phyloP scores from a whole-genome alignment of 2,329 filamentous ascomycete species.

The Aspergillus ochraceus region DNA sequence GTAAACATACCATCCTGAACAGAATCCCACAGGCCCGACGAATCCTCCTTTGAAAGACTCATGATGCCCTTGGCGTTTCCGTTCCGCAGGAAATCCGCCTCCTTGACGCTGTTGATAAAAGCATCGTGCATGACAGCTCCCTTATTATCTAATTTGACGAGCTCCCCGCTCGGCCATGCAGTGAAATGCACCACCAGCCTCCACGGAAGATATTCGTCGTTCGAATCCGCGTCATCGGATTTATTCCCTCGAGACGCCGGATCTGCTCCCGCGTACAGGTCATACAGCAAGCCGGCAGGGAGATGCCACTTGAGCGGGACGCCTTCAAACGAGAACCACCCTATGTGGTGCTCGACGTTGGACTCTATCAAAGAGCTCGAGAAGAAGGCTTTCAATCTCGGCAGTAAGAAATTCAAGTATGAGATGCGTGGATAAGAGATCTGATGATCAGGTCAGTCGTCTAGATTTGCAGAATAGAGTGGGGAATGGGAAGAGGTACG shows the following conservation, averaged over 20 bases:
- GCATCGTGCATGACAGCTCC: constrained; percentile 62
- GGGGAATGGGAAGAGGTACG: constrained; percentile 36
- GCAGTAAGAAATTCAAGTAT: constrained; percentile 67
- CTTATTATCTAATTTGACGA: constrained; percentile 57
- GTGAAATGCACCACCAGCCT: constrained; percentile 62
- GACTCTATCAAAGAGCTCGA: constrained; percentile 58
- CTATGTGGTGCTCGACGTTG: constrained; percentile 50
- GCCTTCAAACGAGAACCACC: constrained; percentile 67
- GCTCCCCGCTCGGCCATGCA: constrained; percentile 58
- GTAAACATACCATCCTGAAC: constrained; percentile 65
- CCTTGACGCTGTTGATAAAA: constrained; percentile 70
- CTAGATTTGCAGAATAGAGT: background rate
- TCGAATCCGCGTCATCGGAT: constrained; percentile 20
- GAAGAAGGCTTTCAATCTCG: constrained; percentile 65
- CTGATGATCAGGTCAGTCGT: constrained; percentile 31
- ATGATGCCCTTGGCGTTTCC: constrained; percentile 88
- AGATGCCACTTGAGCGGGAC: constrained; percentile 73
- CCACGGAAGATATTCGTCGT: constrained; percentile 56
- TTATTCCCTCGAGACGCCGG: constrained; percentile 33
- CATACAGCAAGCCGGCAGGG: constrained; percentile 67
- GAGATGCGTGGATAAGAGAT: constrained; percentile 65
- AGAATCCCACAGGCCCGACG: constrained; percentile 76
- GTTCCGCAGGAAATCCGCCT: constrained; percentile 84
- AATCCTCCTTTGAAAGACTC: constrained; percentile 81
- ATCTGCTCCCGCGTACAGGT: constrained; percentile 63